Percentiles rank a stretch among this genome's conserved stretches.
These are phyloP conservation scores for Viola pubescens DNA, from an alignment of 441 rosid species.

Conservation along the genomic window DNA sequence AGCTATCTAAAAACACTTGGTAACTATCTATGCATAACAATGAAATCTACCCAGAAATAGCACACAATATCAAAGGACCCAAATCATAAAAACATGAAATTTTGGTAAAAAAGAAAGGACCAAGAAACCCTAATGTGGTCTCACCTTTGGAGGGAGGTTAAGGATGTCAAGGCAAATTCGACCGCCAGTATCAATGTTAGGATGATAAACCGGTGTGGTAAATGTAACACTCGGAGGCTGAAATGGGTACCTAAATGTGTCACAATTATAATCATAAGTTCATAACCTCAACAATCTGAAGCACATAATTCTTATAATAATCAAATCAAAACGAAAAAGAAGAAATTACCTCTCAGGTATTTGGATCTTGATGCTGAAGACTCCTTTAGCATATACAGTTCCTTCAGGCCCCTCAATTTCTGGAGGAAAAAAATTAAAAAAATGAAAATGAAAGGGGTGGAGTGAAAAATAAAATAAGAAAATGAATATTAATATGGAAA, in stretches of 20 bases:
- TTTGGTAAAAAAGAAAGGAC: background rate
- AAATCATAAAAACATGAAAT: background rate
- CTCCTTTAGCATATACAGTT: constrained; percentile 60
- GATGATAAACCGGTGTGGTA: constrained; percentile 68
- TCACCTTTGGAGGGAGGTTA: constrained; percentile 84
- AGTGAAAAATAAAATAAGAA: background rate
- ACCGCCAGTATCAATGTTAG: constrained; percentile 75
- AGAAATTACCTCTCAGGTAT: constrained; percentile 59
- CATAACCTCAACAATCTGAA: background rate
- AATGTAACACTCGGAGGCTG: constrained; percentile 77
- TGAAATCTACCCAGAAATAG: too few species aligned
- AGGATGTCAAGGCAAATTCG: constrained; percentile 88
- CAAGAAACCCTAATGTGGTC: too few species aligned
- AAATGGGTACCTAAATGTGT: constrained; percentile 57
- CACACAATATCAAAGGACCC: background rate
- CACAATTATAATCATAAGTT: background rate
- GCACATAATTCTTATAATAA: background rate
- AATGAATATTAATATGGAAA: background rate
- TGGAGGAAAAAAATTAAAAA: constrained; percentile 13
- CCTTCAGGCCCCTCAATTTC: constrained; percentile 71
- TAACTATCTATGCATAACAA: too few species aligned
- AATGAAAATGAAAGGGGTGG: background rate
- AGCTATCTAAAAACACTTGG: too few species aligned
- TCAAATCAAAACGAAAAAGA: background rate
- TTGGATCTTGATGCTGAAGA: constrained; percentile 54